Percentiles rank a stretch among this genome's conserved stretches.
phyloP scores from a whole-genome alignment of 192 early-diverging fungal species.

The Coemansia umbellata region DNA sequence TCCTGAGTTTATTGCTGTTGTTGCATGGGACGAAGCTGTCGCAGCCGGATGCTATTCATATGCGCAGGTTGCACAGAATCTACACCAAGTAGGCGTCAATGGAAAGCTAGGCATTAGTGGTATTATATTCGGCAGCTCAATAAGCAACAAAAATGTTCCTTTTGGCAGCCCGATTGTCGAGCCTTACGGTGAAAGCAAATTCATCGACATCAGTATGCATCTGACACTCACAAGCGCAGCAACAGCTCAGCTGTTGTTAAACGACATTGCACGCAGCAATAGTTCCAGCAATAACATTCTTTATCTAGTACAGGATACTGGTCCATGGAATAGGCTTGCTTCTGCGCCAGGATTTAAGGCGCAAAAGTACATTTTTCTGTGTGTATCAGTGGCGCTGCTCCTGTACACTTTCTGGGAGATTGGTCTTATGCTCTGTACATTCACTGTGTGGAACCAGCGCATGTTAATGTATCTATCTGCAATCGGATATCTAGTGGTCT shows the following conservation, averaged over 20 bases:
- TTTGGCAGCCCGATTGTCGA: slow-evolving; percentile 35
- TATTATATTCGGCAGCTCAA: slow-evolving; percentile 22
- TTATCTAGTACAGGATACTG: not conserved
- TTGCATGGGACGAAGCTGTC: slow-evolving; percentile 26
- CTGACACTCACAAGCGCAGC: slow-evolving; percentile 7
- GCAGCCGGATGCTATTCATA: slow-evolving; percentile 28
- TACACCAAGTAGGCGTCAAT: not conserved
- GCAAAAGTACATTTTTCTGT: slow-evolving; percentile 27
- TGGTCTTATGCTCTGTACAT: slow-evolving; percentile 27
- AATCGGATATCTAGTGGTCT: slow-evolving; percentile 26
- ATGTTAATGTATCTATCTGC: slow-evolving; percentile 41
- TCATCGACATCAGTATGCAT: not conserved
- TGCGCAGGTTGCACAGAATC: slow-evolving; percentile 9
- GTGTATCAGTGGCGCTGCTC: slow-evolving; percentile 9
- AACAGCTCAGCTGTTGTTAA: not conserved
- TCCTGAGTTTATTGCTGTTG: slow-evolving; percentile 3
- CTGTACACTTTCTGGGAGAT: slow-evolving; percentile 36
- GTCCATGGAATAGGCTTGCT: slow-evolving; percentile 21
- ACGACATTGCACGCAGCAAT: not conserved
- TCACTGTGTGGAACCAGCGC: slow-evolving; percentile 28
- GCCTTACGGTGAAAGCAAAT: slow-evolving; percentile 17
- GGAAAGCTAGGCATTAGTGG: not conserved
- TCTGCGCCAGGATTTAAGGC: slow-evolving; percentile 7
- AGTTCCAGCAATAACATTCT: not conserved
- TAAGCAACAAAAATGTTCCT: not conserved